Evolutionary conservation across 2,329 filamentous ascomycete genomes (phyloP).

Genomic region (Fusarium piperis): DNA sequence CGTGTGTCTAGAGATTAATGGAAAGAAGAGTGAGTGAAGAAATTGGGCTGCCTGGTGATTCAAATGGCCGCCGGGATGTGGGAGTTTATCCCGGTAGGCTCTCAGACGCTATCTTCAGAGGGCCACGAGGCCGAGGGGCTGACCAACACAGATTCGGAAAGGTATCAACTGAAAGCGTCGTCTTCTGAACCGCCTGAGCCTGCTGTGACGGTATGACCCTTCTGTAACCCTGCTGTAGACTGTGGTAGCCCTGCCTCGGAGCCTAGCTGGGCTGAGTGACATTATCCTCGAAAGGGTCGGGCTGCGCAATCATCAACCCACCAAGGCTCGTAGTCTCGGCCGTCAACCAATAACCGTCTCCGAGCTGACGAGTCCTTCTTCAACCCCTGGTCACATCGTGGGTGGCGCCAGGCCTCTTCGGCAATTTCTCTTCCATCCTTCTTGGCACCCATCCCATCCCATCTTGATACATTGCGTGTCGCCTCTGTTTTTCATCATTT

Average conservation of each 20-base stretch:
- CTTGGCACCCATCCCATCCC: slow-evolving; percentile 27
- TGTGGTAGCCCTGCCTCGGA: background rate
- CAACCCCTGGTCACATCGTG: slow-evolving; percentile 21
- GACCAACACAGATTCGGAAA: background rate
- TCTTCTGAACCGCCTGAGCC: slow-evolving; percentile 6
- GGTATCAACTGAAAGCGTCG: background rate
- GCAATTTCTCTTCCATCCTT: slow-evolving; percentile 26
- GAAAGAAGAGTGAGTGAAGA: slow-evolving; percentile 14
- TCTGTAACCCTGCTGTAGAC: background rate
- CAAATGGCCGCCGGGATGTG: slow-evolving; percentile 27
- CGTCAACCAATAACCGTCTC: slow-evolving; percentile 42
- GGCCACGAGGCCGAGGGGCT: slow-evolving; percentile 1
- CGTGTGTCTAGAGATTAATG: background rate
- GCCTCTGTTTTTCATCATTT: background rate
- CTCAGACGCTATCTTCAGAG: background rate
- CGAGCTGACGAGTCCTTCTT: slow-evolving; percentile 49
- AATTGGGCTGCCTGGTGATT: slow-evolving; percentile 22
- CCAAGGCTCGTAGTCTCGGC: background rate
- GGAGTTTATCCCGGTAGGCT: slow-evolving; percentile 6
- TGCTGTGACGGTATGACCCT: slow-evolving; percentile 10
- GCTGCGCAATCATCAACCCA: slow-evolving; percentile 37
- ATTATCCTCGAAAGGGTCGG: slow-evolving; percentile 14
- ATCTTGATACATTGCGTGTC: background rate
- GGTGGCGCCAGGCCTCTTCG: slow-evolving; percentile 26
- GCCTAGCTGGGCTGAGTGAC: slow-evolving; percentile 8